phyloP scores from a whole-genome alignment of 177 flowering plant genomes.

The Tripterygium wilfordii region DNA sequence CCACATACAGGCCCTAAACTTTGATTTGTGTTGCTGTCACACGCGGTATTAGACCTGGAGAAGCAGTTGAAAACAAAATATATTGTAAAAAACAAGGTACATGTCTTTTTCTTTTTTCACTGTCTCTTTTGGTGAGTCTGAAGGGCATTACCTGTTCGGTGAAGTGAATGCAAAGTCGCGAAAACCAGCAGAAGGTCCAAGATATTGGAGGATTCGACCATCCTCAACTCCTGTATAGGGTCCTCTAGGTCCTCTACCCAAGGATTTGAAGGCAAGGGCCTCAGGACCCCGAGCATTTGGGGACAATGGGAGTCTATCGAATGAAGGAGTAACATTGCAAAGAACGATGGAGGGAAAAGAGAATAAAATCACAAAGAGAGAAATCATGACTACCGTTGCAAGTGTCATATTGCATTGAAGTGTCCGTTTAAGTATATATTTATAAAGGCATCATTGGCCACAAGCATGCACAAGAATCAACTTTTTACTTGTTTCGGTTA shows the following conservation, averaged over 20 bases:
- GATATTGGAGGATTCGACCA: constrained; percentile 18
- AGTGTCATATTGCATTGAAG: too few species aligned
- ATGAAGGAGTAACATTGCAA: background rate
- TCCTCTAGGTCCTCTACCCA: constrained; percentile 11
- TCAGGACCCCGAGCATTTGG: constrained; percentile 5
- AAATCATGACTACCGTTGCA: background rate
- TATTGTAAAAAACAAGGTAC: too few species aligned
- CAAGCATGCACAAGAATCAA: too few species aligned
- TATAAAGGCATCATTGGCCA: too few species aligned
- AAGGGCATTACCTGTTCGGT: constrained; percentile 12
- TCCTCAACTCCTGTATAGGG: constrained; percentile 14
- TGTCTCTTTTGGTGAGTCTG: too few species aligned
- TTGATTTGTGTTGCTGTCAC: constrained; percentile 13
- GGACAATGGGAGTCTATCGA: constrained; percentile 2
- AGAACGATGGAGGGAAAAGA: background rate
- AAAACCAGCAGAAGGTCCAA: constrained; percentile 9
- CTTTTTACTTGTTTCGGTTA: too few species aligned
- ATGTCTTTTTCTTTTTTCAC: too few species aligned
- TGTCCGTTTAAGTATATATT: too few species aligned
- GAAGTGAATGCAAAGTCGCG: constrained; percentile 10
- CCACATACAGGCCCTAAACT: constrained; percentile 14
- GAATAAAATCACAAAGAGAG: background rate
- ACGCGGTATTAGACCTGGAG: constrained; percentile 11
- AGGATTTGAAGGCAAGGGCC: constrained; percentile 10
- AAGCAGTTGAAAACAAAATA: too few species aligned